phyloP scores from a whole-genome alignment of 306 rosid genomes.

The Casuarina glauca region DNA sequence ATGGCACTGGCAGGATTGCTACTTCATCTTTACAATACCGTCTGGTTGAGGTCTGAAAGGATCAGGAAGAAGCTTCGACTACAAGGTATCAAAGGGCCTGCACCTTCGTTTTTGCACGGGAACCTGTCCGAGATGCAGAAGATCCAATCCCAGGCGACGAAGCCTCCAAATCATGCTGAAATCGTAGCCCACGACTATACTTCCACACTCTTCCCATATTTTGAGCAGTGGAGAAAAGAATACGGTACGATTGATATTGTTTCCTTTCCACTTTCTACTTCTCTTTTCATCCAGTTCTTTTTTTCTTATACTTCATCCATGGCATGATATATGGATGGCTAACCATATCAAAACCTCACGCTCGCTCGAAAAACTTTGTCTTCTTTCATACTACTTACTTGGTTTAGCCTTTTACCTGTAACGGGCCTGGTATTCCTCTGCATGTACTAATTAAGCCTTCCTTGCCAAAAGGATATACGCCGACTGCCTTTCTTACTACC shows the following conservation, averaged over 20 bases:
- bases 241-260: conserved; percentile 49
- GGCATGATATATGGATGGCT: background rate
- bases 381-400: background rate
- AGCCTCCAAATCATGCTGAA: conserved; percentile 30
- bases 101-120: conserved; percentile 64
- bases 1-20: conserved; percentile 40
- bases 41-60: conserved; percentile 52
- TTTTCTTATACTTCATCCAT: background rate
- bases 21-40: conserved; percentile 34
- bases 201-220: conserved; percentile 77
- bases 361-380: background rate
- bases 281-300: background rate
- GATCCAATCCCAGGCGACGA: conserved; percentile 48
- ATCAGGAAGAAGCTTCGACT: conserved; percentile 53
- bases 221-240: conserved; percentile 82
- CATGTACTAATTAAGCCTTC: background rate
- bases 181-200: conserved; percentile 75
- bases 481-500: too few species aligned
- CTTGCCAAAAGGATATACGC: too few species aligned
- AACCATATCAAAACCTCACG: background rate
- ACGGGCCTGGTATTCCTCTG: background rate
- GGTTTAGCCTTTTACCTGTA: background rate
- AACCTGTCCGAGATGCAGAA: conserved; percentile 76
- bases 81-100: conserved; percentile 81
- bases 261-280: background rate